phyloP scores from a whole-genome alignment of 352 stramenopile genomes.

The Globisporangium rhizosaccharum region DNA sequence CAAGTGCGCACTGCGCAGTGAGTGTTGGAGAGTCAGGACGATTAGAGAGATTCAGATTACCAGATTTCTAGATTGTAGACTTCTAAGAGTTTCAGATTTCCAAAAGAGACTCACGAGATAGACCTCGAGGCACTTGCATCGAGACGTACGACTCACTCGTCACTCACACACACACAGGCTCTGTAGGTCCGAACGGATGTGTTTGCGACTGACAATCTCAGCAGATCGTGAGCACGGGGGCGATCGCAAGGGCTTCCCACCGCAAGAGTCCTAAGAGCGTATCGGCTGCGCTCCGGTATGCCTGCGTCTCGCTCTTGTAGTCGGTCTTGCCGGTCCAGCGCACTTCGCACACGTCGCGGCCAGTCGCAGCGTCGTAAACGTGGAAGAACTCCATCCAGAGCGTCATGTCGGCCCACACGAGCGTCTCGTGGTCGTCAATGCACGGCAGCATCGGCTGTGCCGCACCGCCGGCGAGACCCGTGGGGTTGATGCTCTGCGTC shows the following conservation, averaged over 20 bases:
- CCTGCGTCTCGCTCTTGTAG: constrained; percentile 42
- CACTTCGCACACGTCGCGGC: constrained; percentile 32
- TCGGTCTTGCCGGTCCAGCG: constrained; percentile 44
- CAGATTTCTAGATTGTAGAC: no score
- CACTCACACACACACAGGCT: background rate
- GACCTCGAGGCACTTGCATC: background rate
- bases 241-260: constrained; percentile 42
- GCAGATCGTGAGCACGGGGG: constrained; percentile 19
- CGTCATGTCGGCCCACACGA: constrained; percentile 40
- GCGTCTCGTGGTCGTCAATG: constrained; percentile 11
- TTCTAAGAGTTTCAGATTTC: no score
- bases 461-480: background rate
- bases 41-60: no score
- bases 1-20: constrained; percentile 29
- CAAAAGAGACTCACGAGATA: no score
- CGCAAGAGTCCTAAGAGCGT: constrained; percentile 42
- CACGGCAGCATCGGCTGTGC: background rate
- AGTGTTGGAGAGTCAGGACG: background rate
- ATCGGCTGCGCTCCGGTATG: constrained; percentile 38
- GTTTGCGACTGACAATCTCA: background rate
- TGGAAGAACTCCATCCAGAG: constrained; percentile 41
- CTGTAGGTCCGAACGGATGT: background rate
- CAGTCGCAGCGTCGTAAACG: constrained; percentile 23
- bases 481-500: constrained; percentile 35
- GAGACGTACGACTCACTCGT: background rate